Base-by-base conservation (phyloP, 2,329 filamentous ascomycete genomes). In the Cryphonectria carpinicola region DNA sequence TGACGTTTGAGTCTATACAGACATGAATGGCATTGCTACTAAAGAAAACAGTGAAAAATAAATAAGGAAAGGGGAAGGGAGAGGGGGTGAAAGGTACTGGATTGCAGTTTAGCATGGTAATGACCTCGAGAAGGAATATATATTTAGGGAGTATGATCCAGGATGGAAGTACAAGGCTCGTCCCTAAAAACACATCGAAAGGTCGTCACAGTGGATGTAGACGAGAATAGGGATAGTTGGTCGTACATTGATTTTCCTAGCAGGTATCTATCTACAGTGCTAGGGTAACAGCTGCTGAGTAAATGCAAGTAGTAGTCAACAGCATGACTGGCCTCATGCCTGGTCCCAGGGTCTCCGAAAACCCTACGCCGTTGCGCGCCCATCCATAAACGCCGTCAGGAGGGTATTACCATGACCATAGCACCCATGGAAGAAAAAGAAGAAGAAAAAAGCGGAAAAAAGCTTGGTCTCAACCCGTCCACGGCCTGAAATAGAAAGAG, bases 391-490 rank as follows among this genome's bases (percentile, higher is more conserved):
- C 64, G 64, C 64, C 64, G 32, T 66, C 64, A 66, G 41, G 63
- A 56, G 64, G 64, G 64, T 66, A 66, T 66, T 66, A 56, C n/a
- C 32, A n/a, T 28, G 61, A 64, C 61, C n/a, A 43, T 19, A 46
- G 19, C n/a, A 32, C 39, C 61, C 14, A 22, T 28, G 39, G 14
- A 56, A 19, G 11, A 10, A 39, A 39, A 39, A 39, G 11, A 37
- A 37, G 5, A 37, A 11, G 7, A 32, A 32, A 32, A 32, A 32
- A 32, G 32, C 32, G 32, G 32, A 3, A 32, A 32, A 46, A 56
- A 49, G 46, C 35, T 14, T 28, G 35, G 49, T n/a, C 64, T 56
- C 10, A 54, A 66, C n/a, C 64, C 49, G 49, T 66, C 49, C 64
- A 58, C 39, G 64, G 28, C 63, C 25, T 49, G 43, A 65, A n/a